These are phyloP conservation scores for Amesomyces nigricolor DNA, from an alignment of 2,329 filamentous ascomycete species.

Conservation along the genomic window DNA sequence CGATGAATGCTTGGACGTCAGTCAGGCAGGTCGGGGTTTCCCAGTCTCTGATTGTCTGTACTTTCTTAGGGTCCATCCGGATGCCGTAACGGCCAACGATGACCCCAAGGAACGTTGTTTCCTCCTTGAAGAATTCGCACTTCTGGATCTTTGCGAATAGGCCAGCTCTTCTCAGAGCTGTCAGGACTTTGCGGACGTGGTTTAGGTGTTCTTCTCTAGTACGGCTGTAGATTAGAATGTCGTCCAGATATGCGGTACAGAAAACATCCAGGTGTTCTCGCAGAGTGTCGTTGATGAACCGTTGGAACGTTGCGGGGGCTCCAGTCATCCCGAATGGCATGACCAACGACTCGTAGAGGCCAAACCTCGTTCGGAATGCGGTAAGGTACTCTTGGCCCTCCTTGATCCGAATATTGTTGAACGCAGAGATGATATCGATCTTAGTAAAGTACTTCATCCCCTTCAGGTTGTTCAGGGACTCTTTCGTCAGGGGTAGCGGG, in stretches of 20 bases:
- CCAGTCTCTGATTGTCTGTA: not conserved
- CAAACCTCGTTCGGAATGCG: conserved; percentile 27
- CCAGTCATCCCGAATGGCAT: conserved; percentile 29
- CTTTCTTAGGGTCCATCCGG: not conserved
- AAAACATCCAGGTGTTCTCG: conserved; percentile 1
- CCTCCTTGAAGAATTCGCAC: not conserved
- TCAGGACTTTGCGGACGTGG: not conserved
- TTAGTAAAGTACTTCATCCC: not conserved
- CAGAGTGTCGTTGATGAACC: conserved; percentile 14
- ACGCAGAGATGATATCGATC: not conserved
- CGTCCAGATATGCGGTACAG: conserved; percentile 13
- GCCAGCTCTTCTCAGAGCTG: not conserved
- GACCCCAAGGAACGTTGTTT: not conserved
- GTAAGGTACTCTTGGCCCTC: conserved; percentile 30
- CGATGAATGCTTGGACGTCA: not conserved
- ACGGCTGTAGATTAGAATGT: conserved; percentile 11
- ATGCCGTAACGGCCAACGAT: not conserved
- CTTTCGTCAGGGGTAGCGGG: not conserved
- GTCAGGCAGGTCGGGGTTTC: not conserved
- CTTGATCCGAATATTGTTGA: not conserved
- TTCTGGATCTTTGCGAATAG: not conserved
- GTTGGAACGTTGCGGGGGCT: conserved; percentile 10
- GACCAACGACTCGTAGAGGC: conserved; percentile 29
- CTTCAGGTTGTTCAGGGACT: not conserved
- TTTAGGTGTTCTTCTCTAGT: not conserved